Conservation (phyloP, 1,284 basidiomycete species). For the Malassezia psittaci region DNA sequence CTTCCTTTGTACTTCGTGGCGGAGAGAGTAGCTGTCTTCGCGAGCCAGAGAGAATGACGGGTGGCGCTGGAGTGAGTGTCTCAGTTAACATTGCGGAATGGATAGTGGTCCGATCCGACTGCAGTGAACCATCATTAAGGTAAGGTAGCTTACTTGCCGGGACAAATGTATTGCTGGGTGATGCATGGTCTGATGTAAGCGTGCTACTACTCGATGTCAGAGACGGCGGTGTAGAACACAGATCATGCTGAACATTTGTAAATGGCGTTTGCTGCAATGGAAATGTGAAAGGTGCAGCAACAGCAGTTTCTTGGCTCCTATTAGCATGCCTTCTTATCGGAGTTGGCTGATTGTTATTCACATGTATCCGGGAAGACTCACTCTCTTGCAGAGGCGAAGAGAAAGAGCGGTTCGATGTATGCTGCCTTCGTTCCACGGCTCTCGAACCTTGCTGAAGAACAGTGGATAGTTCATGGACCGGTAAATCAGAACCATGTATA, state of each 20-base stretch:
- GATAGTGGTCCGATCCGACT: too few relatives aligned
- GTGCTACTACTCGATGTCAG: not conserved
- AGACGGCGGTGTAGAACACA: not conserved
- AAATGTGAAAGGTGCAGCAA: not conserved
- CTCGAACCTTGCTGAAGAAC: slow-evolving; percentile 4
- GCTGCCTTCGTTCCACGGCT: slow-evolving; percentile 9
- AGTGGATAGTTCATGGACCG: slow-evolving; percentile 2
- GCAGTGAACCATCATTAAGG: too few relatives aligned
- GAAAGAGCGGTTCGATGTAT: not conserved
- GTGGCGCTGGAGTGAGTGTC: not conserved
- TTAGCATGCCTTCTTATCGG: too few relatives aligned
- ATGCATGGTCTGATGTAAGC: not conserved
- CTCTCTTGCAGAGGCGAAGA: not conserved
- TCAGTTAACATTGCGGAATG: not conserved
- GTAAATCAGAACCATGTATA: not conserved
- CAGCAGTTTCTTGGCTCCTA: too few relatives aligned
- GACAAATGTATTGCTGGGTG: not conserved
- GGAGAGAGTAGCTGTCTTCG: too few relatives aligned
- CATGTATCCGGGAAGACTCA: too few relatives aligned
- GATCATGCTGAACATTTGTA: not conserved
- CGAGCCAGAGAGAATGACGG: not conserved
- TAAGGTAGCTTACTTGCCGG: too few relatives aligned
- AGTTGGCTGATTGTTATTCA: too few relatives aligned
- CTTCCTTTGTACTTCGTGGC: not conserved
- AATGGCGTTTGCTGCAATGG: not conserved